Conservation (phyloP, 495 filamentous ascomycete genomes). For the Aspergillus biplanus region DNA sequence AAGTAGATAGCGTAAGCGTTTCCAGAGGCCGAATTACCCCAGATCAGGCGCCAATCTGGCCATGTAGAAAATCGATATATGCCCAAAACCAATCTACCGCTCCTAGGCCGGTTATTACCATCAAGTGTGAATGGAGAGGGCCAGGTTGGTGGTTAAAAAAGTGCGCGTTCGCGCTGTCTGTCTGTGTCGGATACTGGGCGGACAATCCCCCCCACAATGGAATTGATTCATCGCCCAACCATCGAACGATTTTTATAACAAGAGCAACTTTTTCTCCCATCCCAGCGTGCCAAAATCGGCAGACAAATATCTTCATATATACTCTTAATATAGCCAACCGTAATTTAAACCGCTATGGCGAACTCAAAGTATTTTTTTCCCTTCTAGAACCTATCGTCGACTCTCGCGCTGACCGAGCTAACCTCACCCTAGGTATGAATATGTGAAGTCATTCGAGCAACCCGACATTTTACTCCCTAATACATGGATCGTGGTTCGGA, state of each 20-base stretch:
- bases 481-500: conserved; percentile 90
- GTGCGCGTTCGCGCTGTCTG: no score
- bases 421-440: conserved; percentile 70
- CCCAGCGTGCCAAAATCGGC: background rate
- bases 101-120: no score
- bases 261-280: background rate
- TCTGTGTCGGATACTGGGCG: background rate
- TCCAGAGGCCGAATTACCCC: no score
- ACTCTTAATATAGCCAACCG: background rate
- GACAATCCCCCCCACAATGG: conserved; percentile 42
- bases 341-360: conserved; percentile 32
- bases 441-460: conserved; percentile 88
- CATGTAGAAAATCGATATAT: no score
- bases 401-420: conserved; percentile 10
- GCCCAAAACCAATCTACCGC: no score
- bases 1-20: no score
- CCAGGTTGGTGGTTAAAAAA: no score
- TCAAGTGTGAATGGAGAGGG: no score
- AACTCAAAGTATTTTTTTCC: conserved; percentile 60
- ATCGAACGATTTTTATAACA: background rate
- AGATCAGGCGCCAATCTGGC: no score
- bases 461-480: conserved; percentile 77
- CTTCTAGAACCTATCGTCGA: background rate
- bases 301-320: background rate
- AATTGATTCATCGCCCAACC: background rate